These are phyloP conservation scores for Pharus latifolius DNA, from an alignment of 176 grass and related monocot genomes.

Conservation along the genomic window DNA sequence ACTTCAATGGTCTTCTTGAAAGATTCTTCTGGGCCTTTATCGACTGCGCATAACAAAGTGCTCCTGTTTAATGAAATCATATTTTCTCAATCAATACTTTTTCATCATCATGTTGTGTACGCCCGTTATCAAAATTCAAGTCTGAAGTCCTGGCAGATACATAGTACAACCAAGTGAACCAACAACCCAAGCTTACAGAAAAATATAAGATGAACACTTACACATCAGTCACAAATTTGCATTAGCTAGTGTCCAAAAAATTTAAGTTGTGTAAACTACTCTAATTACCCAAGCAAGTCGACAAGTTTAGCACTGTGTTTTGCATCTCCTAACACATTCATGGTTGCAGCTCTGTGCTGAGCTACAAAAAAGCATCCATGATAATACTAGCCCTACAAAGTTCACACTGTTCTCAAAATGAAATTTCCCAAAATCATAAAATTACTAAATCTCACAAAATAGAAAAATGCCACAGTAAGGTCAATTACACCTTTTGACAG, in stretches of 20 bases:
- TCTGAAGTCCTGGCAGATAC: background rate
- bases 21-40: constrained; percentile 62
- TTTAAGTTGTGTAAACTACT: background rate
- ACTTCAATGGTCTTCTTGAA: constrained; percentile 81
- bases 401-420: background rate
- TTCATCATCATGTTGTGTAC: background rate
- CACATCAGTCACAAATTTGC: background rate
- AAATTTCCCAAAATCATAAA: background rate
- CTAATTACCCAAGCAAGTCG: background rate
- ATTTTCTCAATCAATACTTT: background rate
- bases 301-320: background rate
- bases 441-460: background rate
- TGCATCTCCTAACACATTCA: background rate
- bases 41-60: constrained; percentile 34
- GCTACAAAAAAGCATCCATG: background rate
- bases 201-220: background rate
- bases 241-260: background rate
- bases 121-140: background rate
- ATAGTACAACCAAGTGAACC: background rate
- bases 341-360: background rate
- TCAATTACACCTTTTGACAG: no score
- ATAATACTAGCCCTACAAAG: background rate
- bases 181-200: no score
- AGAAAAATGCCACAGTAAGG: background rate
- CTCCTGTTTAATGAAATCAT: constrained; percentile 39